phyloP scores from a whole-genome alignment of 179 eudicot genomes.

The Actinidia arguta region DNA sequence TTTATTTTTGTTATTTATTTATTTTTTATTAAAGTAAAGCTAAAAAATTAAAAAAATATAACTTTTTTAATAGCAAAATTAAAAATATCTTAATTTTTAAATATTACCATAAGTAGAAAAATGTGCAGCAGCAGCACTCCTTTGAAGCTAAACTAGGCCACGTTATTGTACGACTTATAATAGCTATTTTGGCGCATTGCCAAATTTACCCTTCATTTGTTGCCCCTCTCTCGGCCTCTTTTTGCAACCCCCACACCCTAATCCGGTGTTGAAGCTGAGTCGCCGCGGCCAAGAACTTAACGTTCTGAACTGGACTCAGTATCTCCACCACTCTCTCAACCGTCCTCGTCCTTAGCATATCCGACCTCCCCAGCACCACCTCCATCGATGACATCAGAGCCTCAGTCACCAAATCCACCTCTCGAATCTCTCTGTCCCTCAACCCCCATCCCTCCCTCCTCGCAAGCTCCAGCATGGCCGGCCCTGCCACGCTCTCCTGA shows the following conservation, averaged over 20 bases:
- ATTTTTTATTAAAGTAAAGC: no score
- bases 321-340: slow-evolving; percentile 51
- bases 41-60: no score
- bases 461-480: slow-evolving; percentile 35
- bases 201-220: no score
- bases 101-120: no score
- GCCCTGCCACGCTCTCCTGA: slow-evolving; percentile 61
- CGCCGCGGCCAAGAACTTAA: slow-evolving; percentile 51
- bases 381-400: slow-evolving; percentile 37
- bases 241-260: slow-evolving; percentile 36
- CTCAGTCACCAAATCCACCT: slow-evolving; percentile 26
- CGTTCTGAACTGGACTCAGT: slow-evolving; percentile 46
- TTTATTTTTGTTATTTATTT: no score
- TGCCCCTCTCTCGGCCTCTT: slow-evolving; percentile 13
- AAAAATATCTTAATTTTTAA: no score
- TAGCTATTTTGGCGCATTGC: no score
- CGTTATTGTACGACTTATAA: no score
- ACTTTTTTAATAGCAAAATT: no score
- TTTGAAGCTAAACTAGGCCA: no score
- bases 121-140: no score
- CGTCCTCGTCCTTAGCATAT: slow-evolving; percentile 50
- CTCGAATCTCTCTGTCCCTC: slow-evolving; percentile 17
- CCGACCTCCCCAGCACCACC: slow-evolving; percentile 48
- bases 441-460: slow-evolving; percentile 16
- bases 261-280: slow-evolving; percentile 41